Evolutionary conservation across 2,329 filamentous ascomycete species (phyloP).

Genomic region (Uncinocarpus reesii): DNA sequence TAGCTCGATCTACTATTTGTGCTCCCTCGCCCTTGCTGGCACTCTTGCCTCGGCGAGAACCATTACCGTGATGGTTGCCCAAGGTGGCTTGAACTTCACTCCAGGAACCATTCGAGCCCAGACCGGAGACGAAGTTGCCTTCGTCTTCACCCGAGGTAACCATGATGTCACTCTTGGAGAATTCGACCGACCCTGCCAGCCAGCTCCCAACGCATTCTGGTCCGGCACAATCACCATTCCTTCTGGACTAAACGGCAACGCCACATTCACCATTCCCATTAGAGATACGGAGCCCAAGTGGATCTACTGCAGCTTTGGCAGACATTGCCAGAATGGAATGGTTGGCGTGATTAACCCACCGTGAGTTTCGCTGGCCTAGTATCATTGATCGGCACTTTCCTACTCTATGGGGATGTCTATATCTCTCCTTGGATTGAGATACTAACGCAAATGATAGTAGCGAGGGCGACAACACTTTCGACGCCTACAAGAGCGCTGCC

Average conservation of each 20-base stretch:
- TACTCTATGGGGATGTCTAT: no score
- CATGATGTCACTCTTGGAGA: slow-evolving; percentile 16
- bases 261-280: slow-evolving; percentile 39
- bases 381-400: no score
- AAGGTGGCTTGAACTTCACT: slow-evolving; percentile 11
- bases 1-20: background rate
- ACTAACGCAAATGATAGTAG: slow-evolving; percentile 6
- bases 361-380: slow-evolving; percentile 17
- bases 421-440: no score
- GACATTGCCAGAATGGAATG: slow-evolving; percentile 44
- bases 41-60: slow-evolving; percentile 11
- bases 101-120: slow-evolving; percentile 14
- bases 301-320: slow-evolving; percentile 42
- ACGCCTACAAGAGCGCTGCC: slow-evolving; percentile 11
- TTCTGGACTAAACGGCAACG: background rate
- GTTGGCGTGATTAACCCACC: slow-evolving; percentile 44
- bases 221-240: slow-evolving; percentile 16
- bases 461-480: slow-evolving; percentile 7
- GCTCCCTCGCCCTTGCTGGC: slow-evolving; percentile 11
- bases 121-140: slow-evolving; percentile 15
- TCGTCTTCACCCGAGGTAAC: slow-evolving; percentile 12
- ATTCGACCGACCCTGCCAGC: slow-evolving; percentile 15
- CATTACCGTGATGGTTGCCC: slow-evolving; percentile 15
- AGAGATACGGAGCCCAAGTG: slow-evolving; percentile 40
- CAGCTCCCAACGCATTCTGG: slow-evolving; percentile 11